Evolutionary conservation across 108 stramenopile genomes (phyloP).

Genomic region (Bacterosira constricta): DNA sequence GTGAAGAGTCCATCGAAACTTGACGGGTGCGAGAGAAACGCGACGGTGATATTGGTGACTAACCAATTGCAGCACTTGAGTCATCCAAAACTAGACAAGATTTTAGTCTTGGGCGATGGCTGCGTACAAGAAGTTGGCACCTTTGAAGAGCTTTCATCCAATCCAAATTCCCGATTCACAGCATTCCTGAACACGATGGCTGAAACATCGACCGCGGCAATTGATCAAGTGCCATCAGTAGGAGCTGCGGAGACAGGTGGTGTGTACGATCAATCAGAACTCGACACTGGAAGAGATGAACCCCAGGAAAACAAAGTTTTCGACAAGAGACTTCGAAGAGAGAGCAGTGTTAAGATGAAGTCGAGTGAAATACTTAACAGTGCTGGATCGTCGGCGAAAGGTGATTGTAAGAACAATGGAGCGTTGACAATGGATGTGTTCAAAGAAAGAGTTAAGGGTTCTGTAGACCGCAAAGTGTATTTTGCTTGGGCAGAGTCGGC

Average conservation of each 20-base stretch:
- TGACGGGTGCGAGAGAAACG: constrained; percentile 21
- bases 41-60: constrained; percentile 87
- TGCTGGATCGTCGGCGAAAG: neutral
- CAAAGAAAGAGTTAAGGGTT: constrained; percentile 54
- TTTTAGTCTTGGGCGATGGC: constrained; percentile 81
- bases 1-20: neutral
- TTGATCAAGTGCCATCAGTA: neutral
- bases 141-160: constrained; percentile 58
- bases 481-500: constrained; percentile 73
- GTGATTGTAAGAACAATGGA: constrained; percentile 7
- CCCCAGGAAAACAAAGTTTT: constrained; percentile 8
- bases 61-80: constrained; percentile 89
- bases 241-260: constrained; percentile 3
- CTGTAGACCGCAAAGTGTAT: constrained; percentile 65
- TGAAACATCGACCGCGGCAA: constrained; percentile 38
- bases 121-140: constrained; percentile 81
- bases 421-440: constrained; percentile 41
- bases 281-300: too few relatives aligned
- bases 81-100: constrained; percentile 49
- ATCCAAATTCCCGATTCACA: constrained; percentile 53
- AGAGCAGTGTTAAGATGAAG: neutral
- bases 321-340: neutral
- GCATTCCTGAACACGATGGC: constrained; percentile 58
- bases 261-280: constrained; percentile 37
- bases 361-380: neutral